These are phyloP conservation scores for Porcisia hertigi DNA, from an alignment of 208 protist species.

Conservation along the genomic window DNA sequence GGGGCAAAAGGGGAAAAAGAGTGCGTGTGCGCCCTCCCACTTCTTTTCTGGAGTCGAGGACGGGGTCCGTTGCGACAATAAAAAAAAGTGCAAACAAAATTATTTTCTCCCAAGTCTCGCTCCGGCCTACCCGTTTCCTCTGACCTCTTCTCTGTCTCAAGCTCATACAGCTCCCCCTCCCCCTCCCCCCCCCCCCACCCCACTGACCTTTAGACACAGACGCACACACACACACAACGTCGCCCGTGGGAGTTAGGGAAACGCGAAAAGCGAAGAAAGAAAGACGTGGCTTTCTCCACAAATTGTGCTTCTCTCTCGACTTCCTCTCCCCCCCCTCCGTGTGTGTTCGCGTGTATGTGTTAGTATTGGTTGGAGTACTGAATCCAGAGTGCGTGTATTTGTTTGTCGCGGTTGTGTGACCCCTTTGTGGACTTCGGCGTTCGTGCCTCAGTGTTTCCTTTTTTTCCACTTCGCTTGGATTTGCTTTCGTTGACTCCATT, in stretches of 20 bases:
- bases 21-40: too few relatives aligned
- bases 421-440: not conserved
- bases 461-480: not conserved
- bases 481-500: not conserved
- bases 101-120: not conserved
- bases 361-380: not conserved
- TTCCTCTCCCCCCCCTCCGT: too few relatives aligned
- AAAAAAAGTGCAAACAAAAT: not conserved
- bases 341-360: not conserved
- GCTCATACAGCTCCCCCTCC: not conserved
- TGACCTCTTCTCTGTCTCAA: not conserved
- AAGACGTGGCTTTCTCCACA: not conserved
- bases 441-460: not conserved
- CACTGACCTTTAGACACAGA: not conserved
- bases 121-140: not conserved
- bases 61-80: not conserved
- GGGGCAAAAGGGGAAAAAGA: too few relatives aligned
- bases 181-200: not conserved
- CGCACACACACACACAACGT: too few relatives aligned
- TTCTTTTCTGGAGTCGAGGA: too few relatives aligned
- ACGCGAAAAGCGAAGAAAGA: not conserved
- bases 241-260: not conserved
- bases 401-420: not conserved
- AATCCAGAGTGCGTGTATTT: too few relatives aligned
- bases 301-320: not conserved